Evolutionary conservation across 2,329 filamentous ascomycete species (phyloP).

Genomic region (Aspergillus chevalieri): DNA sequence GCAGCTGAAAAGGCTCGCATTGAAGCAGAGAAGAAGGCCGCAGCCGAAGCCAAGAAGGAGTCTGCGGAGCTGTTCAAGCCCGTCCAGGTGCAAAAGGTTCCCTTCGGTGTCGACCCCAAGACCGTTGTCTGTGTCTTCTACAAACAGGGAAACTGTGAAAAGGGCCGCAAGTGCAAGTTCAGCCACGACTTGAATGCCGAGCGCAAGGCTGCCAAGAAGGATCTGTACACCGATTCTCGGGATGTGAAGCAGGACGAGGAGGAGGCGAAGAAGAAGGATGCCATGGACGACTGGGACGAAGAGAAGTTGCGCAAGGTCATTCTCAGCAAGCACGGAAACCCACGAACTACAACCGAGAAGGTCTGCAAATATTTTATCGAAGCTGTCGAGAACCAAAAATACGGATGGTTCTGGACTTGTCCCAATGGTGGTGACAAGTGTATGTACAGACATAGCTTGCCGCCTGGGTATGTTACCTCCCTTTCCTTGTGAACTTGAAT

Average conservation of each 20-base stretch:
- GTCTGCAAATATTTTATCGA: conserved; percentile 99
- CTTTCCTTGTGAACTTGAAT: background rate
- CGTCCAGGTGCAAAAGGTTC: conserved; percentile 92
- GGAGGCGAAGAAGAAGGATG: conserved; percentile 75
- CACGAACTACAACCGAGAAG: conserved; percentile 90
- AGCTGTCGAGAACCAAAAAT: conserved; percentile 96
- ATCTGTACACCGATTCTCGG: conserved; percentile 79
- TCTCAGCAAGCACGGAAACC: conserved; percentile 93
- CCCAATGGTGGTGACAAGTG: conserved; percentile 95
- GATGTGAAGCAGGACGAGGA: conserved; percentile 62
- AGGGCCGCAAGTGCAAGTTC: conserved; percentile 97
- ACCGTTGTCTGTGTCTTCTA: conserved; percentile 93
- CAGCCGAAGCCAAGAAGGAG: conserved; percentile 77
- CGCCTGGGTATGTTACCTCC: conserved; percentile 67
- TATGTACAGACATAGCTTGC: conserved; percentile 96
- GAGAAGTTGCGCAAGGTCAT: conserved; percentile 89
- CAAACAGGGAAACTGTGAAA: conserved; percentile 96
- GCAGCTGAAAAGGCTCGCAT: conserved; percentile 58
- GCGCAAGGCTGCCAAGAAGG: conserved; percentile 86
- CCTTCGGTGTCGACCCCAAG: conserved; percentile 96
- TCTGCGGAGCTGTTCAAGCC: conserved; percentile 79
- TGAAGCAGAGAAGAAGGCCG: conserved; percentile 84
- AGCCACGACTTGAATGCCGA: conserved; percentile 84
- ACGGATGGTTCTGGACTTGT: conserved; percentile 98
- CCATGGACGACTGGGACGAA: conserved; percentile 95